These are phyloP conservation scores for Cyphellophora attinorum DNA, from an alignment of 2,329 filamentous ascomycete genomes.

Conservation along the genomic window DNA sequence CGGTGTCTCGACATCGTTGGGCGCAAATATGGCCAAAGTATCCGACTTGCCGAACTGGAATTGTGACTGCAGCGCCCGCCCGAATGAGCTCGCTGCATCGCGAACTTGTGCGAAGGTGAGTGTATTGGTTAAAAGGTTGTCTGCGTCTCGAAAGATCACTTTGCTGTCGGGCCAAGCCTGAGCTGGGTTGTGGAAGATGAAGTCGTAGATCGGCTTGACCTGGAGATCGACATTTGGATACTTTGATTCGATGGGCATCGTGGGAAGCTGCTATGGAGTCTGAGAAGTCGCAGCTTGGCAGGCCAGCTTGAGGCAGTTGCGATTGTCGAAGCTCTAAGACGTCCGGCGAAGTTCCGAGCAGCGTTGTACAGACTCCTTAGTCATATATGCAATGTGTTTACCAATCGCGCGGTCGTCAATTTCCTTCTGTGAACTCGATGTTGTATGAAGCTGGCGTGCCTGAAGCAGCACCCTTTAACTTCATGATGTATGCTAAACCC, in stretches of 20 bases:
- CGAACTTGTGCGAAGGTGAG: conserved; percentile 66
- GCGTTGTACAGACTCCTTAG: too few relatives aligned
- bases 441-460: too few relatives aligned
- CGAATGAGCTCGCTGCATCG: conserved; percentile 62
- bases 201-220: conserved; percentile 64
- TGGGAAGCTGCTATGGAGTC: too few relatives aligned
- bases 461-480: too few relatives aligned
- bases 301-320: not conserved
- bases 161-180: conserved; percentile 61
- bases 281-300: not conserved
- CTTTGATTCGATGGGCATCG: conserved; percentile 64
- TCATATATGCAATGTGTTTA: too few relatives aligned
- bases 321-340: too few relatives aligned
- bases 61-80: conserved; percentile 62
- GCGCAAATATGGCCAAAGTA: conserved; percentile 71
- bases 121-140: conserved; percentile 48
- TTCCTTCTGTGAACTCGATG: too few relatives aligned
- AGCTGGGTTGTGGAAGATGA: conserved; percentile 63
- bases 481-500: too few relatives aligned
- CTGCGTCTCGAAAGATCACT: conserved; percentile 69
- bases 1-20: conserved; percentile 78
- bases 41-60: conserved; percentile 78
- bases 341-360: too few relatives aligned
- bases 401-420: too few relatives aligned
- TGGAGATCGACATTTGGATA: conserved; percentile 61